phyloP scores from a whole-genome alignment of 2,329 filamentous ascomycete species.

The Plectosphaerella plurivora region DNA sequence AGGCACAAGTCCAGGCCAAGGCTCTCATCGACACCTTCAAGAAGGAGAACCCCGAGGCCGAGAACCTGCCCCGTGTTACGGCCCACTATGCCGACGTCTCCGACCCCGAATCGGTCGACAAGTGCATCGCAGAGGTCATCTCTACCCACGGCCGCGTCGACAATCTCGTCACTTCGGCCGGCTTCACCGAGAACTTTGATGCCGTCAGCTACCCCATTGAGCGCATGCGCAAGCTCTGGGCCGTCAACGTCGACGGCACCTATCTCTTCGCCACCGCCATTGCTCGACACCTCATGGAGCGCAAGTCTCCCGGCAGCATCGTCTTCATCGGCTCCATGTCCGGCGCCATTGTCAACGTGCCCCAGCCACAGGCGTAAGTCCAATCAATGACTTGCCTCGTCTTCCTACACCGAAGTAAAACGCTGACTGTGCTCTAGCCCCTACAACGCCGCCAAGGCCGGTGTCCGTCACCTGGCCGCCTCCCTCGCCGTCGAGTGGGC shows the following conservation, averaged over 20 bases:
- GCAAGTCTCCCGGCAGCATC: slow-evolving; percentile 75
- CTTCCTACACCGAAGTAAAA: neutral
- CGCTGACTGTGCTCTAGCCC: slow-evolving; percentile 39
- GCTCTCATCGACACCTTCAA: slow-evolving; percentile 72
- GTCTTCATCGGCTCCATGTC: slow-evolving; percentile 97
- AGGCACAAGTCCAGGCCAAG: slow-evolving; percentile 73
- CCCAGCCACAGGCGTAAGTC: slow-evolving; percentile 76
- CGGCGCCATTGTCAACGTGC: slow-evolving; percentile 88
- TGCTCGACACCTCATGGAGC: slow-evolving; percentile 83
- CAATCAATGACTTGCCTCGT: neutral
- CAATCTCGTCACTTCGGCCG: slow-evolving; percentile 90
- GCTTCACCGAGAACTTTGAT: slow-evolving; percentile 94
- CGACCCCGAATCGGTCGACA: slow-evolving; percentile 71
- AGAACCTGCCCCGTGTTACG: slow-evolving; percentile 74
- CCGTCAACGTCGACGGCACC: slow-evolving; percentile 88
- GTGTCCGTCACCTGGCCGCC: slow-evolving; percentile 80
- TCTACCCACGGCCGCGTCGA: slow-evolving; percentile 76
- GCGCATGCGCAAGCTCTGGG: slow-evolving; percentile 89
- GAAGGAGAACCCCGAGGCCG: slow-evolving; percentile 72
- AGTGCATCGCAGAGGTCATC: slow-evolving; percentile 67
- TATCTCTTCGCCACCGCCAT: slow-evolving; percentile 83
- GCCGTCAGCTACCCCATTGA: slow-evolving; percentile 88
- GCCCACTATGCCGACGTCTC: slow-evolving; percentile 89
- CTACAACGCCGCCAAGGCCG: slow-evolving; percentile 92
- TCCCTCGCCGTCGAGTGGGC: slow-evolving; percentile 95